These are phyloP conservation scores for Lactuca saligna DNA, from an alignment of 129 eudicot genomes.

Conservation along the genomic window DNA sequence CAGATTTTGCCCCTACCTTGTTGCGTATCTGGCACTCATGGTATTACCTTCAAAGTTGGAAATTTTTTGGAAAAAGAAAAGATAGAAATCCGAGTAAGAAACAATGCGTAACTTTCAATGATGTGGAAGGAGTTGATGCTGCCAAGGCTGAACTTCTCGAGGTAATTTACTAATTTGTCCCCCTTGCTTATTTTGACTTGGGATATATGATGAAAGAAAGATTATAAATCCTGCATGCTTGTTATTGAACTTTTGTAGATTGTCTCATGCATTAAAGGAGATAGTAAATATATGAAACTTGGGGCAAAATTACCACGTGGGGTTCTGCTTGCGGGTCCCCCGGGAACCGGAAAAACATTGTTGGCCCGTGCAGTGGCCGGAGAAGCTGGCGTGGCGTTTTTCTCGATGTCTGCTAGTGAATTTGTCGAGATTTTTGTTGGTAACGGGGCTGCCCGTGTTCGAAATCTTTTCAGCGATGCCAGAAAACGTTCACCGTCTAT, in stretches of 20 bases:
- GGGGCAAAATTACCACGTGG: conserved; percentile 41
- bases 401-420: conserved; percentile 39
- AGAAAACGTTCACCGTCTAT: conserved; percentile 46
- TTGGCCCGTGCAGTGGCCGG: conserved; percentile 56
- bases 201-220: not conserved
- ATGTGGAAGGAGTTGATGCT: too few relatives aligned
- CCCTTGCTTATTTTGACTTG: not conserved
- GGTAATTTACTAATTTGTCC: not conserved
- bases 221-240: not conserved
- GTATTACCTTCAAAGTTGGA: conserved; percentile 22
- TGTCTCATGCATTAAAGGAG: conserved; percentile 47
- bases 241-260: conserved; percentile 29
- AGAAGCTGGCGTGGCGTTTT: not conserved
- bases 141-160: too few relatives aligned
- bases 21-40: conserved; percentile 26
- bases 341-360: conserved; percentile 57
- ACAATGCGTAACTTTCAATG: too few relatives aligned
- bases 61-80: conserved; percentile 35
- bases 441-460: conserved; percentile 40
- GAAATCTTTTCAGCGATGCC: conserved; percentile 39
- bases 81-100: not conserved
- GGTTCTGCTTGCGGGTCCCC: conserved; percentile 54
- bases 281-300: conserved; percentile 43
- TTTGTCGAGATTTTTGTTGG: conserved; percentile 41
- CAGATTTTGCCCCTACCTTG: conserved; percentile 34